These are phyloP conservation scores for Leptographium galeiforme DNA, from an alignment of 2,329 filamentous ascomycete genomes.

Conservation along the genomic window DNA sequence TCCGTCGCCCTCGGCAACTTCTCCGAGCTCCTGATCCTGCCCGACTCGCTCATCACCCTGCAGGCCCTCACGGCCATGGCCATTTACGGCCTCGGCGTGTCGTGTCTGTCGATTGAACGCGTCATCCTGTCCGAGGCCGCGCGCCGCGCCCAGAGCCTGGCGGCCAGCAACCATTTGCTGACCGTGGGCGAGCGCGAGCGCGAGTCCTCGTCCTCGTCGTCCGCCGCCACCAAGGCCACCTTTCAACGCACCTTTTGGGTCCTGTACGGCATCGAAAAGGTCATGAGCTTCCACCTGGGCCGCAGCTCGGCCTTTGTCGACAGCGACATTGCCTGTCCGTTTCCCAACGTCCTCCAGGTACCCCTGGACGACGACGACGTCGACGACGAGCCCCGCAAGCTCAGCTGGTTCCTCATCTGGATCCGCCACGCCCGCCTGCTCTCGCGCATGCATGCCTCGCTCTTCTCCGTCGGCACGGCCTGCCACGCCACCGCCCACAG, in stretches of 20 bases:
- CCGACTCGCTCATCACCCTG: slow-evolving; percentile 16
- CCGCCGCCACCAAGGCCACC: not conserved
- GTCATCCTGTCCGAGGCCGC: slow-evolving; percentile 18
- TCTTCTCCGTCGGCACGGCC: slow-evolving; percentile 17
- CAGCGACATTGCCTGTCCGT: slow-evolving; percentile 18
- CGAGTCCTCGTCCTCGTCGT: not conserved
- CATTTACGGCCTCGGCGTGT: slow-evolving; percentile 16
- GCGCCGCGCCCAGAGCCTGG: slow-evolving; percentile 18
- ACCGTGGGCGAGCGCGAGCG: too few relatives aligned
- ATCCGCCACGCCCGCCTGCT: slow-evolving; percentile 16
- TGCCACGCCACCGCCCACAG: slow-evolving; percentile 14
- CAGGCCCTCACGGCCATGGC: slow-evolving; percentile 20
- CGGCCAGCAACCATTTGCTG: not conserved
- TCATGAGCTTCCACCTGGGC: slow-evolving; percentile 17
- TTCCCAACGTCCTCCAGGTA: slow-evolving; percentile 14
- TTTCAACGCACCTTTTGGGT: slow-evolving; percentile 19
- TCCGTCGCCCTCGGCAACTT: slow-evolving; percentile 22
- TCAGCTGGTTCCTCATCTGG: slow-evolving; percentile 15
- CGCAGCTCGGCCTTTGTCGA: slow-evolving; percentile 20
- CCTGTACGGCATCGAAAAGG: slow-evolving; percentile 16
- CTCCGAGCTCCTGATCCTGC: slow-evolving; percentile 18
- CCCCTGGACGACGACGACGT: slow-evolving; percentile 8
- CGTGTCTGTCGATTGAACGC: slow-evolving; percentile 19
- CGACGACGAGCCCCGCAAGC: not conserved
- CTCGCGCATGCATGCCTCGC: slow-evolving; percentile 15